A percentile compares a stretch with the other conserved stretches of the same genome.
Evolutionary conservation across 139 green algal species (phyloP).

Genomic region (Chlorella sp.): DNA sequence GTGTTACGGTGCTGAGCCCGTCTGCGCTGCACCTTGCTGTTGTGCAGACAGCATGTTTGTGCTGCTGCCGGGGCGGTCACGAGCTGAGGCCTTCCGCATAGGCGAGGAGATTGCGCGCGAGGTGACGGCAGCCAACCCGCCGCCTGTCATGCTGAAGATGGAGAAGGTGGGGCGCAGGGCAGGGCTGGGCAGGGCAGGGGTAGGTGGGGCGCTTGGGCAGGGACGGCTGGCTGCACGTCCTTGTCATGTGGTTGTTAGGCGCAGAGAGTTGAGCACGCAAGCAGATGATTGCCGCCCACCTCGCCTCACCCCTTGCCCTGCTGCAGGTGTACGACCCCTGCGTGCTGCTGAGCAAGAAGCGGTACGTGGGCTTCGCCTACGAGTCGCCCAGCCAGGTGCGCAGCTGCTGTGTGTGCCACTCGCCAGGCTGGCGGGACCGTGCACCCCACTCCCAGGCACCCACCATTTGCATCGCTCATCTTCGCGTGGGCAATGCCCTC

Average conservation of each 20-base stretch:
- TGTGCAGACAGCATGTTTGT: constrained; percentile 93
- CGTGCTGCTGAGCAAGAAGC: constrained; percentile 97
- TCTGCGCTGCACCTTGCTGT: too few relatives aligned
- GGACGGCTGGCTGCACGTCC: too few relatives aligned
- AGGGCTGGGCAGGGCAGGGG: too few relatives aligned
- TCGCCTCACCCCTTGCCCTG: too few relatives aligned
- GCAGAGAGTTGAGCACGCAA: too few relatives aligned
- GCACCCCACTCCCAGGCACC: too few relatives aligned
- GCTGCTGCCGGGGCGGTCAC: constrained; percentile 78
- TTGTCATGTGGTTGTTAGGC: too few relatives aligned
- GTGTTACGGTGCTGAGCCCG: background rate
- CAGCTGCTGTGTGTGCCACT: background rate
- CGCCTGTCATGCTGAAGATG: constrained; percentile 92
- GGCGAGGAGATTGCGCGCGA: constrained; percentile 88
- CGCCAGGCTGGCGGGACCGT: too few relatives aligned
- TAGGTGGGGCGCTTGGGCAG: too few relatives aligned
- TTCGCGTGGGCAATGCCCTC: too few relatives aligned
- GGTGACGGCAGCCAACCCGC: constrained; percentile 90
- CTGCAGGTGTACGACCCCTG: constrained; percentile 93
- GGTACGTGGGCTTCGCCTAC: constrained; percentile 95
- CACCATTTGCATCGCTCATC: too few relatives aligned
- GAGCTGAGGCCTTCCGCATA: constrained; percentile 84
- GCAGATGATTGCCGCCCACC: too few relatives aligned
- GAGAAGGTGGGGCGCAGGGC: constrained; percentile 92
- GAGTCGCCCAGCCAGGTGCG: constrained; percentile 76